Evolutionary conservation across 192 early-diverging fungal genomes (phyloP).

Genomic region (Rhizoclosmatium sp.): DNA sequence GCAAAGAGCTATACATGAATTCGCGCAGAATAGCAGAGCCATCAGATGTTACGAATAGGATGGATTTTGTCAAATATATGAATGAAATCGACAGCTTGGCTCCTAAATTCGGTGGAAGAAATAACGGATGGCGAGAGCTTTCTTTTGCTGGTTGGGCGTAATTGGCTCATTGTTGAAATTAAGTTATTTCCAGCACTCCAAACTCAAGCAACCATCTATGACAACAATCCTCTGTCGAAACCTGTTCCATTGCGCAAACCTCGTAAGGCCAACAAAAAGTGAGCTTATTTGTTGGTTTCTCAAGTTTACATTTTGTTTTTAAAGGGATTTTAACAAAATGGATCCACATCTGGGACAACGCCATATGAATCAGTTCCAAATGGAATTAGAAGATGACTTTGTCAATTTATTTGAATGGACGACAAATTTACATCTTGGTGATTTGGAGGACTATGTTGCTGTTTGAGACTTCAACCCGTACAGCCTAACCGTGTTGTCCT

Average conservation of each 20-base stretch:
- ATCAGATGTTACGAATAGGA: slow-evolving; percentile 57
- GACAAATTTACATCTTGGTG: slow-evolving; percentile 39
- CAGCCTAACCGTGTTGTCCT: slow-evolving; percentile 42
- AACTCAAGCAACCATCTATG: slow-evolving; percentile 16
- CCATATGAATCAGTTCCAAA: background rate
- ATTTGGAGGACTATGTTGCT: slow-evolving; percentile 52
- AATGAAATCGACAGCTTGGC: slow-evolving; percentile 55
- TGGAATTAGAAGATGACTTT: slow-evolving; percentile 56
- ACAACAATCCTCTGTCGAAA: slow-evolving; percentile 8
- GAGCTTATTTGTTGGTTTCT: no score
- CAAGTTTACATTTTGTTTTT: background rate
- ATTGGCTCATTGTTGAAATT: background rate
- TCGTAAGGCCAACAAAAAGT: background rate
- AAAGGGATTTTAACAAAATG: background rate
- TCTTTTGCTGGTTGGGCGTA: slow-evolving; percentile 48
- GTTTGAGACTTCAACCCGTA: background rate
- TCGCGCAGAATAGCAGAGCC: slow-evolving; percentile 38
- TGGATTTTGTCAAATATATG: slow-evolving; percentile 62
- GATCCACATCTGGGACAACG: background rate
- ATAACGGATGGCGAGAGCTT: slow-evolving; percentile 62
- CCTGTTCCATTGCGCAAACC: background rate
- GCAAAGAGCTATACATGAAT: slow-evolving; percentile 29
- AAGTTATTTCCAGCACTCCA: background rate
- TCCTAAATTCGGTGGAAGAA: slow-evolving; percentile 55
- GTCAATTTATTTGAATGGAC: slow-evolving; percentile 57